A percentile compares a stretch with the other conserved stretches of the same genome.
Evolutionary conservation across 2,329 filamentous ascomycete genomes (phyloP).

Genomic region (Apiospora malaysiana): DNA sequence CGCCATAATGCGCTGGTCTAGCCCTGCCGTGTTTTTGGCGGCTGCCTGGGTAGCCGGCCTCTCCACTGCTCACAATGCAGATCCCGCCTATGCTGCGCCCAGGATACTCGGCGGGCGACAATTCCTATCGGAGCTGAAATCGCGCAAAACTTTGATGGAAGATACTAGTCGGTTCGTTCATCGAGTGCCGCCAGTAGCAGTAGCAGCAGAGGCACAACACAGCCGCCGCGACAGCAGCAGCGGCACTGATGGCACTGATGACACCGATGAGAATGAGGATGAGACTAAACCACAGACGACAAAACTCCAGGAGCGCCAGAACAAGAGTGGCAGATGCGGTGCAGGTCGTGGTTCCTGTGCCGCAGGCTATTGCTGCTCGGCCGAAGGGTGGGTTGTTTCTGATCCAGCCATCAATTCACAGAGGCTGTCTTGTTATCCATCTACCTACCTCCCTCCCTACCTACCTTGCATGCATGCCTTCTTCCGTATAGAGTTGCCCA

Average conservation of each 20-base stretch:
- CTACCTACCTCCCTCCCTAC: not conserved
- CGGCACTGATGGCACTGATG: not conserved
- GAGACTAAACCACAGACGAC: conserved; percentile 23
- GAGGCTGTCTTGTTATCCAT: not conserved
- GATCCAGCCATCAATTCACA: not conserved
- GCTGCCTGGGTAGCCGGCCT: conserved; percentile 31
- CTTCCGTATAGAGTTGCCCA: not conserved
- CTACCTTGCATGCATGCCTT: too few species aligned
- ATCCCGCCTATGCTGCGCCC: conserved; percentile 30
- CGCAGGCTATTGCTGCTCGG: conserved; percentile 39
- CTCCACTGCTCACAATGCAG: conserved; percentile 33
- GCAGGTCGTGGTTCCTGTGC: conserved; percentile 34
- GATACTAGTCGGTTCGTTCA: conserved; percentile 12
- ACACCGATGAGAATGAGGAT: conserved; percentile 8
- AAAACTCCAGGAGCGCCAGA: conserved; percentile 34
- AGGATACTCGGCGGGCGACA: conserved; percentile 36
- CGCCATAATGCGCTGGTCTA: conserved; percentile 33
- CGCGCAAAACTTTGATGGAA: not conserved
- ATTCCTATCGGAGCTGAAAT: conserved; percentile 34
- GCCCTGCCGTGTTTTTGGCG: conserved; percentile 30
- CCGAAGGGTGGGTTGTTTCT: conserved; percentile 35
- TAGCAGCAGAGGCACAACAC: conserved; percentile 22
- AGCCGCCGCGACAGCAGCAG: conserved; percentile 5
- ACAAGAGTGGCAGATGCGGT: conserved; percentile 34
- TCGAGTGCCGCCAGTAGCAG: conserved; percentile 22